A percentile compares a stretch with the other conserved stretches of the same genome.
phyloP scores from a whole-genome alignment of 2,329 filamentous ascomycete genomes.

The Colletotrichum viniferum region DNA sequence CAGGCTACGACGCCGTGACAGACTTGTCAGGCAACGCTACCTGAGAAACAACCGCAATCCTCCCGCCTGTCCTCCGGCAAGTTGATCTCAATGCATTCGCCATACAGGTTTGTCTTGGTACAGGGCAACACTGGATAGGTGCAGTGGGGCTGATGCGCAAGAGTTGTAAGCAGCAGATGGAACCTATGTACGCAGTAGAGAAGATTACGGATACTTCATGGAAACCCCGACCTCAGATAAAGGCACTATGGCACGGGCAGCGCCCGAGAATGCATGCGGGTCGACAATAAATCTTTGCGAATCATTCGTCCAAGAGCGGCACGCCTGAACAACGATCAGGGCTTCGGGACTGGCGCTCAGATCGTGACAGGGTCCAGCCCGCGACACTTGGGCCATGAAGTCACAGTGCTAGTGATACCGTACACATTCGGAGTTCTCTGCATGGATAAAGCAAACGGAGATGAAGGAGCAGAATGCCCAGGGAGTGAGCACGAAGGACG shows the following conservation, averaged over 20 bases:
- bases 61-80: background rate
- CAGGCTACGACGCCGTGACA: no score
- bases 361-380: background rate
- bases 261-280: background rate
- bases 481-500: background rate
- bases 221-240: background rate
- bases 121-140: background rate
- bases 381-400: background rate
- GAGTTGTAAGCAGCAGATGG: background rate
- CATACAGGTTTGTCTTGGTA: background rate
- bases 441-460: background rate
- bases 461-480: background rate
- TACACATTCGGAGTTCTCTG: background rate
- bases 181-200: background rate
- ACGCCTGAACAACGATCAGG: slow-evolving; percentile 8
- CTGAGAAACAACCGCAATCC: background rate
- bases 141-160: background rate
- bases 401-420: background rate
- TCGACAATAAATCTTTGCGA: background rate
- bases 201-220: background rate
- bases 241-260: background rate
- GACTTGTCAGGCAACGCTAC: no score
- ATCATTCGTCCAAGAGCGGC: background rate
- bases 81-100: background rate
- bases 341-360: slow-evolving; percentile 10